Evolutionary conservation across 2,329 filamentous ascomycete species (phyloP).

Genomic region (Decorospora gaudefroyi): DNA sequence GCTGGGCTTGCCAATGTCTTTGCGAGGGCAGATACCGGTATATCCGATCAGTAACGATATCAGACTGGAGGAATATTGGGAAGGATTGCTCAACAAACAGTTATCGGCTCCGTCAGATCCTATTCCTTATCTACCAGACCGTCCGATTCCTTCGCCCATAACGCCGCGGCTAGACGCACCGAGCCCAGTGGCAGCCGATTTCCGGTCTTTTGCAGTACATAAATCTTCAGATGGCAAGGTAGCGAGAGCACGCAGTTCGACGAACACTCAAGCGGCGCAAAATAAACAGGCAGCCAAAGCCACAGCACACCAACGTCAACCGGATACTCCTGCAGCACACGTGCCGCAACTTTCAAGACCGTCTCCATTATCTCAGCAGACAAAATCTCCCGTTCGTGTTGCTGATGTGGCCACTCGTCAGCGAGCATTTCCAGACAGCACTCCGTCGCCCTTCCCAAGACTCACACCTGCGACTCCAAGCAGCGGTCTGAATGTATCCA

Average conservation of each 20-base stretch:
- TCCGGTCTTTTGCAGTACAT: too few relatives aligned
- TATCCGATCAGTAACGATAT: slow-evolving; percentile 16
- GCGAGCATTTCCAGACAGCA: background rate
- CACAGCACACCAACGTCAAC: too few relatives aligned
- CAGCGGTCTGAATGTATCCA: background rate
- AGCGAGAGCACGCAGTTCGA: background rate
- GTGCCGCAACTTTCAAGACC: too few relatives aligned
- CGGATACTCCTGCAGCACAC: background rate
- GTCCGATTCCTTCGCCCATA: background rate
- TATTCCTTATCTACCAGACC: background rate
- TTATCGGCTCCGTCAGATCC: background rate
- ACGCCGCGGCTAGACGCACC: background rate
- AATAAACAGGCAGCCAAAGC: background rate
- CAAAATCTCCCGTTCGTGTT: background rate
- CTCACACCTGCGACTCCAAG: background rate
- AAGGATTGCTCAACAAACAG: background rate
- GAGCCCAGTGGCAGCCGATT: background rate
- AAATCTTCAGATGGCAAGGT: background rate
- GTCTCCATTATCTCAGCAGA: background rate
- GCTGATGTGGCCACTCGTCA: background rate
- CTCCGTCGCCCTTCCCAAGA: background rate
- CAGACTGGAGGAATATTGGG: slow-evolving; percentile 13
- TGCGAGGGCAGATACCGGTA: slow-evolving; percentile 17
- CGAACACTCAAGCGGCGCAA: background rate
- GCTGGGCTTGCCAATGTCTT: slow-evolving; percentile 16